Evolutionary conservation across 371 early-diverging fungal species (phyloP), one percentile per base, ranked within the genome.

Genomic region (Funneliformis caledonium): DNA sequence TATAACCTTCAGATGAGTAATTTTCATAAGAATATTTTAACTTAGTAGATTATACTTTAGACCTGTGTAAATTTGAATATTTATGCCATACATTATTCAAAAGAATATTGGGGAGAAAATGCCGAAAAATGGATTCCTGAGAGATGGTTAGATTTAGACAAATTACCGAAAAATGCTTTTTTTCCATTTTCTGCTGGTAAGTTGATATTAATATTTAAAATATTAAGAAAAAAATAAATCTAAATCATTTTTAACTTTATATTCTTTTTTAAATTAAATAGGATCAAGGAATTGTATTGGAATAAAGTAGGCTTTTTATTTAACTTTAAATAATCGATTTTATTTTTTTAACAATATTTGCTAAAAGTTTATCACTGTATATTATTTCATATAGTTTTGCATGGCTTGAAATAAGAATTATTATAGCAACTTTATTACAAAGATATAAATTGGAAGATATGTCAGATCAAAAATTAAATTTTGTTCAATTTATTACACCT

Each of bases 41-140:
- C 4, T 11, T 19, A 26, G 31, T 14, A 75, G 75, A 75, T 61
- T 9, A 43, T 8, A 37, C 1, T 78, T 37, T 37, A 37, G 37
- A 37, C 37, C 37, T 37, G 37, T 37, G 37, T 37, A 31, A 9
- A 14, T n/a, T 1, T 45, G 5, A 78, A 67, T 37, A n/a, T 86
- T 0, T 87, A 87, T 45, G 85, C 84, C 6, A 86, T 83, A 14
- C 91, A 91, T 62, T 87, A 87, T 72, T 84, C 84, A 70, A 85
- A 80, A 74, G 83, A 85, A 12, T 84, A 86, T 76, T 93, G 93
- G 93, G 93, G 93, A 3, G 87, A 87, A 16, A 91, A 93, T 81
- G 90, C 87, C 2, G 85, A 90, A 72, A 86, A 86, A 48, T 93
- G 92, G 81, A 85, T 87, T 10, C 93, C 93, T 14, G 87, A 86